Base-by-base conservation (phyloP, 2,329 filamentous ascomycete species). In the Colletotrichum aenigma region DNA sequence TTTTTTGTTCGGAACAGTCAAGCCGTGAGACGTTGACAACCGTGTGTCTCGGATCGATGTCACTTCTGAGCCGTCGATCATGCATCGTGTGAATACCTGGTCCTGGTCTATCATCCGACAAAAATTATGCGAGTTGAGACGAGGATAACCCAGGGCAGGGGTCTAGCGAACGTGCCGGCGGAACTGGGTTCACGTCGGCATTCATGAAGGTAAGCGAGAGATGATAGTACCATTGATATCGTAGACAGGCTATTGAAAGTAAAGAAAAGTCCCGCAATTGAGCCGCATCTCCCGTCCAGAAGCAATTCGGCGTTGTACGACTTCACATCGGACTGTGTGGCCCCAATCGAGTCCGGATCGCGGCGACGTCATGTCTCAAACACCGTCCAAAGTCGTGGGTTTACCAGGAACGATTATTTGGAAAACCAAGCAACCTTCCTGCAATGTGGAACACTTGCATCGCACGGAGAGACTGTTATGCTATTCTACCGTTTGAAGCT, bases 21-120 rank as follows among this genome's bases (percentile, higher is more conserved):
- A 64, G 64, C 73, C 73, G 70, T 75, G 74, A 75, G 74, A 75
- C 74, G 52, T 58, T 75, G 74, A 73, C 74, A 74, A 26, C 30
- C 58, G 64, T 58, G 74, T 70, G 70, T 72, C 36, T 32, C 64
- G 58, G 48, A 67, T 64, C 56, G 21, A 24, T 26, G 58, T 26
- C 32, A 55, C 16, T 36, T 68, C 36, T 21, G 56, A 28, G 55
- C 58, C 32, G 55, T 34, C 30, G 15, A 67, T 67, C 30, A 72
- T 75, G 69, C 72, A 24, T 55, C 13, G 8, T 36, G 56, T 32
- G 32, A 2, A 28, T 32, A 9, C 55, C 69, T 64, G 43, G 70
- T 38, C 64, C 58, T 73, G 28, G 58, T 38, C 56, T 26, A 74
- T 65, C 64, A 61, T 75, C 69, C 43, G 73, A 72, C 69, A 68